These are phyloP conservation scores for Aegilops umbellulata DNA, from an alignment of 176 grass and related monocot genomes.

Conservation along the genomic window DNA sequence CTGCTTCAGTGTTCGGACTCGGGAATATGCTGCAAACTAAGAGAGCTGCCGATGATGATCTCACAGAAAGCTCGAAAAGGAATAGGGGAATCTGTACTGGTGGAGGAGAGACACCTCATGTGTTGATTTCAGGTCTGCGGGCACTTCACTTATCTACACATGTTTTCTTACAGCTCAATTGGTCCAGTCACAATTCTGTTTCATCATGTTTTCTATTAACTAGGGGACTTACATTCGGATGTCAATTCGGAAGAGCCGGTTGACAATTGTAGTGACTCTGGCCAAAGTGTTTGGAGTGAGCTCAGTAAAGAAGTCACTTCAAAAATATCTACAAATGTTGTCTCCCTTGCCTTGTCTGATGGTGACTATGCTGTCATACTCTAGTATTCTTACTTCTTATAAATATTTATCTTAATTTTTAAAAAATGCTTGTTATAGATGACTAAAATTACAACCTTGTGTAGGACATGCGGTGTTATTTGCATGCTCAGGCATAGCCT, in stretches of 20 bases:
- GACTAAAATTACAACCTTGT: neutral
- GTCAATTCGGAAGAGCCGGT: neutral
- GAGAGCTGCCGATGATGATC: neutral
- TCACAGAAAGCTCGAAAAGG: neutral
- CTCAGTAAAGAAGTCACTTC: neutral
- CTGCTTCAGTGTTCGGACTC: neutral
- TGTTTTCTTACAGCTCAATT: neutral
- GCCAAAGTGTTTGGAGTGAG: neutral
- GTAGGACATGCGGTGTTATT: neutral
- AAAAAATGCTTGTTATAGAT: neutral
- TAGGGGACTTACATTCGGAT: neutral
- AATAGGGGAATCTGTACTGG: neutral
- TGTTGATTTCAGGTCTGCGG: neutral
- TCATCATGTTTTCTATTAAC: neutral
- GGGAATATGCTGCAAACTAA: neutral
- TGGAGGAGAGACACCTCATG: neutral
- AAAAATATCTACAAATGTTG: neutral
- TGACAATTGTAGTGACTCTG: neutral
- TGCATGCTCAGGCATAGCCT: conserved; percentile 18
- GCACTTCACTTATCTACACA: neutral
- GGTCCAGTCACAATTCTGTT: neutral
- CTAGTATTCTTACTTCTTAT: neutral
- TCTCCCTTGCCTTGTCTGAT: neutral
- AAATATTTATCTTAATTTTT: neutral
- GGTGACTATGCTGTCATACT: neutral